These are phyloP conservation scores for Ascoidea tarda DNA, from an alignment of 805 yeast species.

Conservation along the genomic window DNA sequence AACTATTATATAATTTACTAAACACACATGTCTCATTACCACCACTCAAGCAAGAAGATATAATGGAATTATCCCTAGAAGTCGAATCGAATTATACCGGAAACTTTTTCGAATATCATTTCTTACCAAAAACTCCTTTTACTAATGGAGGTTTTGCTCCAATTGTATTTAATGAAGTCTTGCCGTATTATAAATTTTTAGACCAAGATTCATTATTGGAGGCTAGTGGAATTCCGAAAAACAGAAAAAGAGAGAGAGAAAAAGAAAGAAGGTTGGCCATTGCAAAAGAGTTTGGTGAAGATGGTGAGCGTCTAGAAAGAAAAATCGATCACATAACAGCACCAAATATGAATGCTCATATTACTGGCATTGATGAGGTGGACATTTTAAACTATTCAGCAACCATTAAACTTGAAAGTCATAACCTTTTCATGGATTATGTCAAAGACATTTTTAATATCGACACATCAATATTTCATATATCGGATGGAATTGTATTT, in stretches of 20 bases:
- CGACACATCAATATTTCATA: slow-evolving; percentile 41
- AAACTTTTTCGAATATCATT: slow-evolving; percentile 5
- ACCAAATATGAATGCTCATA: slow-evolving; percentile 1
- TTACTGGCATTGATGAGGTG: slow-evolving; percentile 8
- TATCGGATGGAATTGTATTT: slow-evolving; percentile 41
- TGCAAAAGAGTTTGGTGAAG: slow-evolving; percentile 1
- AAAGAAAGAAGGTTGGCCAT: neutral
- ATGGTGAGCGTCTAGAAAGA: slow-evolving; percentile 7
- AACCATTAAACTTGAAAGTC: slow-evolving; percentile 1
- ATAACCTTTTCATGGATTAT: slow-evolving; percentile 9
- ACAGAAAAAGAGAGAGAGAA: neutral
- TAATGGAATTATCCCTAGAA: slow-evolving; percentile 50
- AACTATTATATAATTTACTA: slow-evolving; percentile 30
- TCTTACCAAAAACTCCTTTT: slow-evolving; percentile 14
- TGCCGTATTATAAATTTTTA: slow-evolving; percentile 43
- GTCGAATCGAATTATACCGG: slow-evolving; percentile 42
- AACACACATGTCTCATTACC: slow-evolving; percentile 25
- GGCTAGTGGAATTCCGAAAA: slow-evolving; percentile 26
- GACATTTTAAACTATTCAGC: slow-evolving; percentile 2
- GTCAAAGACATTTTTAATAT: slow-evolving; percentile 53
- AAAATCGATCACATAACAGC: slow-evolving; percentile 1
- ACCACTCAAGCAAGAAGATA: slow-evolving; percentile 32
- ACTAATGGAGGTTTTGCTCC: slow-evolving; percentile 52
- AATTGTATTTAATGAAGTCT: slow-evolving; percentile 42
- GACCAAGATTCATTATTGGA: slow-evolving; percentile 37